A percentile compares a stretch with the other conserved stretches of the same genome.
Evolutionary conservation across 768 basidiomycete species (phyloP).

Genomic region (Antrodiella citrinella): DNA sequence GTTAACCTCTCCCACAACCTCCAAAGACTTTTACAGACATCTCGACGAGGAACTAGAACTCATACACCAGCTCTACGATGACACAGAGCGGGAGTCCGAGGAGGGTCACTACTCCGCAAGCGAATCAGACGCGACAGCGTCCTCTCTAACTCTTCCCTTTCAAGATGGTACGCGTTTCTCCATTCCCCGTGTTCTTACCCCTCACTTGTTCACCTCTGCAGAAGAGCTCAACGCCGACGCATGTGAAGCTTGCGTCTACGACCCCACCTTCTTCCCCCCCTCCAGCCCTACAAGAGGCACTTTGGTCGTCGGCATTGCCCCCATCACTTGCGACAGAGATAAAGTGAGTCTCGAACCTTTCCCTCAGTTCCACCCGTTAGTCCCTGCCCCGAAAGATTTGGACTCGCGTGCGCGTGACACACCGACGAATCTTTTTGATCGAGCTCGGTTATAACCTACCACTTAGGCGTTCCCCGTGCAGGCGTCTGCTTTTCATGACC

Average conservation of each 20-base stretch:
- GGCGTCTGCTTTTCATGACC: not conserved
- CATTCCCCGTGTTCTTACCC: not conserved
- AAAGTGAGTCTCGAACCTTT: conserved; percentile 6
- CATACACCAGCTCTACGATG: not conserved
- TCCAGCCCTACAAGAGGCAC: conserved; percentile 1
- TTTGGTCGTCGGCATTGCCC: not conserved
- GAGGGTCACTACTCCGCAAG: not conserved
- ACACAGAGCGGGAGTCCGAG: not conserved
- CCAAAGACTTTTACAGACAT: not conserved
- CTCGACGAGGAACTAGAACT: not conserved
- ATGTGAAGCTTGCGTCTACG: conserved; percentile 10
- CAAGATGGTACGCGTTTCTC: not conserved
- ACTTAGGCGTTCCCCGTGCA: not conserved
- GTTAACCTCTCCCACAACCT: no score
- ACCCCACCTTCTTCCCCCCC: conserved; percentile 9
- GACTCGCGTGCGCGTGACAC: not conserved
- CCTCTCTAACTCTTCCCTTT: not conserved
- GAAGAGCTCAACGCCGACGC: conserved; percentile 9
- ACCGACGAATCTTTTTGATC: not conserved
- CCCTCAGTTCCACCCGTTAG: conserved; percentile 5
- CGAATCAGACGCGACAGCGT: not conserved
- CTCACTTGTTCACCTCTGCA: not conserved
- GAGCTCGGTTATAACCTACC: not conserved
- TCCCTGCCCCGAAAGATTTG: not conserved
- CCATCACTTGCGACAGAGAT: conserved; percentile 4